Evolutionary conservation across 805 yeast species (phyloP), one percentile per base, ranked within the genome.

Genomic region (Saturnispora serradocipensis): DNA sequence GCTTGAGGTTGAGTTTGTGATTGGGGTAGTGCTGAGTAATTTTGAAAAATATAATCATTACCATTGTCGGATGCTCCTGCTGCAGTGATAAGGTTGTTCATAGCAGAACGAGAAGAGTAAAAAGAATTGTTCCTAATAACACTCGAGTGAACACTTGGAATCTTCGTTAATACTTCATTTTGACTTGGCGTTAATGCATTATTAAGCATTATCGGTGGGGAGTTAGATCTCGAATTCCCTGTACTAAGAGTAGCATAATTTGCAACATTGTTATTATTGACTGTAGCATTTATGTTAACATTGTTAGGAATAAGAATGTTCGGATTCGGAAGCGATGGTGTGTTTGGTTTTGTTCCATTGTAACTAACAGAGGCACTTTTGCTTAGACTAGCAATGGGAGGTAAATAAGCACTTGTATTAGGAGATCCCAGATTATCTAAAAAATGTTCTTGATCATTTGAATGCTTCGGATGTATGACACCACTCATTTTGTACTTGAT

Each of bases 401-500:
- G 52, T 27, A 32, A 22, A 16, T 25, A 18, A 5, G 42, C 27
- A 35, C 34, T 11, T 27, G 30, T n/a, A 45, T 22, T 36, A 27
- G 50, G 28, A 11, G 46, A 20, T 22, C 45, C 24, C 20, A 24
- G 30, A n/a, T 15, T 40, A n/a, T 40, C 24, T 13, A 16, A 38
- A 22, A n/a, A 13, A 30, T 13, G 45, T 18, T 34, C 43, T 22
- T 39, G 32, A 32, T 30, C 45, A 20, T 30, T 39, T 6, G 16
- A 6, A 9, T 8, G 25, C 48, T 34, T 44, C 45, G 32, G 22
- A 11, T 5, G 18, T 3, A 25, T 35, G 50, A 48, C 55, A 34
- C 40, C 13, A 45, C 32, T 22, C 30, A 59, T 49, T 48, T 53
- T 63, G 51, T 55, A 74, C 61, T 76, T 75, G 59, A 85, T 77